phyloP scores from a whole-genome alignment of 306 rosid species.

The Dryas octopetala region DNA sequence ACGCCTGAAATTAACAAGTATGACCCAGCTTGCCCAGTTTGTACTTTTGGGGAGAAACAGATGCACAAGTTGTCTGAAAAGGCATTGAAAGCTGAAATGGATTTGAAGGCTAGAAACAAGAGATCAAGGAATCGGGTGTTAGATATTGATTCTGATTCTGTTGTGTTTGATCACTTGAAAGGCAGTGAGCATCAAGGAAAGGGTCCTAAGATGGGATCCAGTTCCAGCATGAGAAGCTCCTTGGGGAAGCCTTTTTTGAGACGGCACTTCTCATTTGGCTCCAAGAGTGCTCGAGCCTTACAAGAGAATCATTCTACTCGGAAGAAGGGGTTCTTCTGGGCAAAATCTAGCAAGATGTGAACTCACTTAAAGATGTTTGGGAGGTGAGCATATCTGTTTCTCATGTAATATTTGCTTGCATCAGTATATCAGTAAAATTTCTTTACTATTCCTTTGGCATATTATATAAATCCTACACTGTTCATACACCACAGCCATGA shows the following conservation, averaged over 20 bases:
- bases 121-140: slow-evolving; percentile 57
- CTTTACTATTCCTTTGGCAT: slow-evolving; percentile 19
- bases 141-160: slow-evolving; percentile 56
- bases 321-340: slow-evolving; percentile 96
- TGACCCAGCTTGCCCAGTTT: slow-evolving; percentile 85
- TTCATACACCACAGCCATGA: not conserved
- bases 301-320: slow-evolving; percentile 49
- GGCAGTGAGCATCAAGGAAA: slow-evolving; percentile 45
- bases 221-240: slow-evolving; percentile 66
- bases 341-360: slow-evolving; percentile 67
- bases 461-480: slow-evolving; percentile 1
- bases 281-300: slow-evolving; percentile 59
- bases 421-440: slow-evolving; percentile 15
- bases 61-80: slow-evolving; percentile 63
- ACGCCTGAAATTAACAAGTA: slow-evolving; percentile 75
- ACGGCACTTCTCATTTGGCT: slow-evolving; percentile 84
- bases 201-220: slow-evolving; percentile 51
- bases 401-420: slow-evolving; percentile 23
- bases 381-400: slow-evolving; percentile 47
- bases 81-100: slow-evolving; percentile 73
- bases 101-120: slow-evolving; percentile 60
- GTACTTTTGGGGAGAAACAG: slow-evolving; percentile 79
- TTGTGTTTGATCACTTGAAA: slow-evolving; percentile 48
- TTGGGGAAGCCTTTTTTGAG: slow-evolving; percentile 68
- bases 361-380: slow-evolving; percentile 30